A percentile compares a stretch with the other conserved stretches of the same genome.
Evolutionary conservation across 805 yeast species (phyloP).

Genomic region (Cyberlindnera mycetangii): DNA sequence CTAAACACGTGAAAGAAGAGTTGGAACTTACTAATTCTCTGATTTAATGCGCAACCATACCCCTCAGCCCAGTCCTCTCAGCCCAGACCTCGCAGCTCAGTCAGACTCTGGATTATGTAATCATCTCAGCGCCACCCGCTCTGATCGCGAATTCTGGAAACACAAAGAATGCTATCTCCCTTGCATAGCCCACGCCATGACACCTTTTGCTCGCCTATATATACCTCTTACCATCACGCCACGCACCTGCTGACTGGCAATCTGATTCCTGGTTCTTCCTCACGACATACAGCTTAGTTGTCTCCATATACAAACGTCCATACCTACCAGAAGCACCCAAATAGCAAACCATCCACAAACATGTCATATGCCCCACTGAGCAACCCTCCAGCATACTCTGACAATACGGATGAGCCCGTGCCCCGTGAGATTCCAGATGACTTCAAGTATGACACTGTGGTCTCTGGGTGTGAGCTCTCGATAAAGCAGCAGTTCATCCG

Average conservation of each 20-base stretch:
- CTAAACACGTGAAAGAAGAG: too few relatives aligned
- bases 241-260: too few relatives aligned
- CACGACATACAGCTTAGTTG: neutral
- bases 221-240: too few relatives aligned
- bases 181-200: neutral
- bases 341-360: neutral
- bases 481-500: slow-evolving; percentile 74
- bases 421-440: slow-evolving; percentile 53
- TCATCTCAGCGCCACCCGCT: too few relatives aligned
- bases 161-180: neutral
- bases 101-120: too few relatives aligned
- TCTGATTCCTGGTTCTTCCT: too few relatives aligned
- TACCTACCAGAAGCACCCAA: too few relatives aligned
- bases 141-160: neutral
- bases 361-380: slow-evolving; percentile 27
- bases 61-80: too few relatives aligned
- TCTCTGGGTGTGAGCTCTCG: slow-evolving; percentile 72
- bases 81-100: too few relatives aligned
- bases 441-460: slow-evolving; percentile 77
- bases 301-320: neutral
- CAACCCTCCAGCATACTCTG: slow-evolving; percentile 29
- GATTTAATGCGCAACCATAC: too few relatives aligned
- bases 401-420: slow-evolving; percentile 13
- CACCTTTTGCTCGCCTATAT: neutral
- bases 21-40: too few relatives aligned